Evolutionary conservation across 108 stramenopile genomes (phyloP), one percentile per base, ranked within the genome.

Genomic region (Schizochytrium sp.): DNA sequence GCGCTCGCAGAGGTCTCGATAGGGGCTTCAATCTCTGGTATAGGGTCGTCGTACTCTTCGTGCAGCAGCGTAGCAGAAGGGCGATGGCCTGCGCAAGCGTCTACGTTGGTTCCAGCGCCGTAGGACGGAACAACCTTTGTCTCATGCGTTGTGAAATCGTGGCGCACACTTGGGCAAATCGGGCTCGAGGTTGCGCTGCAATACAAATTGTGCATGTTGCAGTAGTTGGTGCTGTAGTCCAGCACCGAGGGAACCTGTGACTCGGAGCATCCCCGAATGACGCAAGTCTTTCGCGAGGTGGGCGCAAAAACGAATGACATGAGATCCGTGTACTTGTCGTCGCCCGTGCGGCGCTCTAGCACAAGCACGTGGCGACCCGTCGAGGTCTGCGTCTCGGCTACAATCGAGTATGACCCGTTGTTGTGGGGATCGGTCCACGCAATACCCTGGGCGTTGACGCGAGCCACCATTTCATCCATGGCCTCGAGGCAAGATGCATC

Each of bases 291-390:
- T 2, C 58, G 21, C 14, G 25, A 14, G 8, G 29, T 23, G 34
- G 19, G 19, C 48, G 25, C 72, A 51, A 91, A 72, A 29, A 21
- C 25, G 45, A 89, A 89, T 25, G 48, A 28, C 44, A 69, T 47
- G 72, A 83, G 69, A 87, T 91, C 91, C n/a, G 91, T 91, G 88
- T 91, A 91, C 88, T 90, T 90, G 48, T 57, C 72, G 57, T 91
- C 89, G 23, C 89, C 90, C 28, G 91, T 91, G 19, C 34, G 12
- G 18, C 90, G 83, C 48, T 18, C 12, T 2, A 57, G 60, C 88
- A 23, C 12, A 44, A 87, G 21, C 83, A 76, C 76, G 63, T 69
- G 63, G 25, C 63, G 63, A 41, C 63, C 44, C 0, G 59, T 41
- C 10, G 34, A 16, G 72, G 88, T 28, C 29, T 88, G 25, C 55